phyloP scores from a whole-genome alignment of 306 rosid species.

The Corylus americana region DNA sequence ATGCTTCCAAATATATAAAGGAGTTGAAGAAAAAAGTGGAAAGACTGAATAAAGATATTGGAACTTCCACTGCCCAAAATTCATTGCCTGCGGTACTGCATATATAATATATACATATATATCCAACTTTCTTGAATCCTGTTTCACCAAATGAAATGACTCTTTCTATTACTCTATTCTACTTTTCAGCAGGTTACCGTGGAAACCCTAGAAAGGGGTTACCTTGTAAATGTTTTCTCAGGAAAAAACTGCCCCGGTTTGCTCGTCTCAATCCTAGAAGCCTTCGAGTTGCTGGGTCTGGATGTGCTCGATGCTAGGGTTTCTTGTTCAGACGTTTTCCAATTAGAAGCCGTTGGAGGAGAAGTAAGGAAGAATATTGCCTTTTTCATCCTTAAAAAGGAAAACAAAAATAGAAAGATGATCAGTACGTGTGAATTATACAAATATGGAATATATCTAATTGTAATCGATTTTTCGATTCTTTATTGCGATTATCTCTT shows the following conservation, averaged over 20 bases:
- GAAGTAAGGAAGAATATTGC: conserved; percentile 50
- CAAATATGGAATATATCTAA: conserved; percentile 6
- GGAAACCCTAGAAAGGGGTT: conserved; percentile 71
- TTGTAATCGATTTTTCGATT: too few species aligned
- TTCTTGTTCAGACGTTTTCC: conserved; percentile 81
- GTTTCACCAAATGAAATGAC: neutral
- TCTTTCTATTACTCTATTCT: conserved; percentile 1
- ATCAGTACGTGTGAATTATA: conserved; percentile 29
- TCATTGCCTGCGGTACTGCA: conserved; percentile 49
- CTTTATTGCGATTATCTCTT: too few species aligned
- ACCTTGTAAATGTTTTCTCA: conserved; percentile 60
- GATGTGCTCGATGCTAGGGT: conserved; percentile 91
- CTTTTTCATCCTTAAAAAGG: neutral
- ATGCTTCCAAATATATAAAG: conserved; percentile 67
- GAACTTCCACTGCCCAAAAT: conserved; percentile 31
- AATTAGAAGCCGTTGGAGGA: conserved; percentile 76
- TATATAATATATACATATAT: neutral
- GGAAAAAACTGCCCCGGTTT: conserved; percentile 71
- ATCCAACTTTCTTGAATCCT: neutral
- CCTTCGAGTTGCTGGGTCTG: conserved; percentile 75
- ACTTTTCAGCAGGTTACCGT: conserved; percentile 61
- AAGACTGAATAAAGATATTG: conserved; percentile 50
- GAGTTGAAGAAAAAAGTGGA: conserved; percentile 74
- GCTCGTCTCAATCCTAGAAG: conserved; percentile 70
- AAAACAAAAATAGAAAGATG: too few species aligned